Percentiles rank a stretch among this genome's conserved stretches.
Conservation (phyloP, 2,329 filamentous ascomycete genomes). For the Septoria linicola region DNA sequence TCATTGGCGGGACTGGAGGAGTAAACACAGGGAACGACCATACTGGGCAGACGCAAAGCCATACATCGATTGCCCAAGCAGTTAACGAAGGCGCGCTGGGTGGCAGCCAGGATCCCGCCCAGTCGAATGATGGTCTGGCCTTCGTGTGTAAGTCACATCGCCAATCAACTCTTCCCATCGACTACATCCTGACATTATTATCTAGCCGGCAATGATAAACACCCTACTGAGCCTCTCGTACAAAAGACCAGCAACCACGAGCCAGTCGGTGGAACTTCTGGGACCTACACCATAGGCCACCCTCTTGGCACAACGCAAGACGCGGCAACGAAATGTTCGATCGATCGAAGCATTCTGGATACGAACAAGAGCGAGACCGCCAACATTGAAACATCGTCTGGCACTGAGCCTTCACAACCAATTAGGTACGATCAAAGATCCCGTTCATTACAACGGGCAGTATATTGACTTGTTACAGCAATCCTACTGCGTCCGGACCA, state of each 20-base stretch:
- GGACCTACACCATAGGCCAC: slow-evolving; percentile 5
- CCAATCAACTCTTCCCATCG: neutral
- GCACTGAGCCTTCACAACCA: neutral
- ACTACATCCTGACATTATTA: neutral
- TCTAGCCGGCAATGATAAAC: neutral
- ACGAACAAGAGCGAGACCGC: neutral
- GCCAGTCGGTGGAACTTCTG: neutral
- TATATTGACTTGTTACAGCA: slow-evolving; percentile 3
- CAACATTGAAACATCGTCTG: neutral
- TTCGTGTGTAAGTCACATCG: slow-evolving; percentile 4
- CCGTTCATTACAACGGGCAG: too few relatives aligned
- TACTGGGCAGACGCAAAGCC: neutral
- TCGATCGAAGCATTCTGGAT: neutral
- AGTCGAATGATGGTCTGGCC: slow-evolving; percentile 3
- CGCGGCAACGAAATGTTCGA: neutral
- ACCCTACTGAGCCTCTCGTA: neutral
- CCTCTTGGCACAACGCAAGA: neutral
- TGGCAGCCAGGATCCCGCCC: neutral
- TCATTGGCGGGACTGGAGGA: slow-evolving; percentile 1
- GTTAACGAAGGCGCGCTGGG: neutral
- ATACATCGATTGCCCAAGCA: slow-evolving; percentile 3
- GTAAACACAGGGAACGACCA: neutral
- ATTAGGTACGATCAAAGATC: neutral
- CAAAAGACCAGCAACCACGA: slow-evolving; percentile 6
- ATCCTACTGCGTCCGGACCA: neutral